Base-by-base conservation (phyloP, 331 rosid genomes). In the Phaseolus coccineus region DNA sequence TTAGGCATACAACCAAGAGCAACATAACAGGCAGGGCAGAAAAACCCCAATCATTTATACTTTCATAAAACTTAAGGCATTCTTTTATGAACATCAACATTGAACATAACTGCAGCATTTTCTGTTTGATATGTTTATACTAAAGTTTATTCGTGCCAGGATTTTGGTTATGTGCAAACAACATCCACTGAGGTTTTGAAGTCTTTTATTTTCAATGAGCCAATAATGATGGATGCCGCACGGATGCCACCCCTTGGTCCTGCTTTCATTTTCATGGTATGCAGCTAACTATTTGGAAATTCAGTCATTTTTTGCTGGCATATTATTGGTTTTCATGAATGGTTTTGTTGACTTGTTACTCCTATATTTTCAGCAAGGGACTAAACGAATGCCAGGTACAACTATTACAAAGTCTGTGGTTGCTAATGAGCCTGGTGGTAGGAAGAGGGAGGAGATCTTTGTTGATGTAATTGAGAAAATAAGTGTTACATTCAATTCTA, bases 151-250 rank as follows among this genome's bases (percentile, higher is more conserved):
- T 69, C 74, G 57, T 82, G 56, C 47, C 69, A 92, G 99, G 97
- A 95, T 81, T 95, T 95, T 65, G 99, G 97, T 63, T 95, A 87
- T 87, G 94, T 72, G 55, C 93, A 92, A 88, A 92, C 94, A 25
- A 95, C 97, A n/a, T 92, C 99, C 73, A 95, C 99, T 9, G 97
- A 93, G 87, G 87, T 93, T 79, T 83, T 92, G 84, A 92, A 95
- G 87, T 93, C 94, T 0, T 93, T 83, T 77, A 84, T 95, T 77
- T 91, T 93, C 89, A 95, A 91, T 72, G 98, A 93, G 87, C 99
- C 96, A 66, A 78, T 95, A 84, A 80, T 82, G 78, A 83, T 89
- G 39, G 97, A 93, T 69, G 77, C 88, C 74, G 86, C 86, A 30
- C 92, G 85, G 55, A 30, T 91, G 76, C 92, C 93, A 58, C 79